These are phyloP conservation scores for Dioszegia crocea DNA, from an alignment of 768 basidiomycete genomes.

Conservation along the genomic window DNA sequence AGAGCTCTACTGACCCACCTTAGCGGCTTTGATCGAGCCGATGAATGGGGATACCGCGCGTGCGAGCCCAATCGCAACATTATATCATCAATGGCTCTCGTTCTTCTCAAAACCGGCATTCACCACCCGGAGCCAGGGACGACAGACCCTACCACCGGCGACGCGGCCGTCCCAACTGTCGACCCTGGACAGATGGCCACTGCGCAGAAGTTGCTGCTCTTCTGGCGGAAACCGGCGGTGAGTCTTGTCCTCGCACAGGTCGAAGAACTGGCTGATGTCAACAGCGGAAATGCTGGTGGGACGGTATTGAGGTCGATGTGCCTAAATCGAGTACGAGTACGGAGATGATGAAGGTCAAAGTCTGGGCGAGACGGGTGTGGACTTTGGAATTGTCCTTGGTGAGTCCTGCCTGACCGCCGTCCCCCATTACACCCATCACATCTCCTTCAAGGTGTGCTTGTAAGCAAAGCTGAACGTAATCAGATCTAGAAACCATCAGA, in stretches of 20 bases:
- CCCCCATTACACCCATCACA: too few relatives aligned
- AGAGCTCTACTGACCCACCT: too few relatives aligned
- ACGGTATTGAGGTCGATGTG: constrained; percentile 85
- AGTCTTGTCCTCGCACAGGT: constrained; percentile 49
- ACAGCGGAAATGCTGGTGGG: constrained; percentile 99
- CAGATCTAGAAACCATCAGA: not conserved
- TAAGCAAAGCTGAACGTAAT: too few relatives aligned
- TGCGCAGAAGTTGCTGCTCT: constrained; percentile 90
- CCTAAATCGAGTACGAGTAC: constrained; percentile 57
- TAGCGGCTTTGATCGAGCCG: constrained; percentile 95
- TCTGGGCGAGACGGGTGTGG: constrained; percentile 98
- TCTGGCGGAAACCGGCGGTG: constrained; percentile 99
- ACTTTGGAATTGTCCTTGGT: constrained; percentile 94
- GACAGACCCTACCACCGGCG: constrained; percentile 12
- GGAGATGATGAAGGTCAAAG: constrained; percentile 62
- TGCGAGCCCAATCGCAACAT: constrained; percentile 94
- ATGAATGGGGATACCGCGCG: constrained; percentile 95
- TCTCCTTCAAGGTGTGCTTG: too few relatives aligned
- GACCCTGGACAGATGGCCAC: constrained; percentile 93
- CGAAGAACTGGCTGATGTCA: constrained; percentile 8
- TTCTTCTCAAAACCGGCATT: constrained; percentile 95
- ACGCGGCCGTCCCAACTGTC: constrained; percentile 61
- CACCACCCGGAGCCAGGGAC: constrained; percentile 58
- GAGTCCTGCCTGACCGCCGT: too few relatives aligned
- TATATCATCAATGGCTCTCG: constrained; percentile 96